Evolutionary conservation across 2,329 filamentous ascomycete species (phyloP).

Genomic region (Talaromyces sp.): DNA sequence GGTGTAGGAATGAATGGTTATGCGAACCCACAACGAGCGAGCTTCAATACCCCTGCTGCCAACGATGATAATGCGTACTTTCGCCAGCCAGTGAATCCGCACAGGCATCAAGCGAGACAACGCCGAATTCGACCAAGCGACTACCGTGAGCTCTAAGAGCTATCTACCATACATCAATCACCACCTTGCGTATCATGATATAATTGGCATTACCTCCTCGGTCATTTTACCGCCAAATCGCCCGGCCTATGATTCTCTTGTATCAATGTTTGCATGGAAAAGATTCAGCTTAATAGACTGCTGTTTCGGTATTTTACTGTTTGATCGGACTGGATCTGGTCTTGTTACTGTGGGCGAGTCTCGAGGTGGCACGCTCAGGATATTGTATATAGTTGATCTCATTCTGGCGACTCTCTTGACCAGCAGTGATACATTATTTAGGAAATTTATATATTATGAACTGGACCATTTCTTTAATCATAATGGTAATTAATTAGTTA

Average conservation of each 20-base stretch:
- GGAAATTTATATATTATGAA: not conserved
- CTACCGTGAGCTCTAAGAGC: constrained; percentile 67
- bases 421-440: not conserved
- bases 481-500: no score
- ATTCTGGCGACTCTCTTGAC: not conserved
- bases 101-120: constrained; percentile 77
- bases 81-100: constrained; percentile 89
- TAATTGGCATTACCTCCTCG: not conserved
- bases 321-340: not conserved
- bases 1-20: constrained; percentile 38
- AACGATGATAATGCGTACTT: constrained; percentile 90
- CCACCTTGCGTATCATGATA: not conserved
- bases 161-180: not conserved
- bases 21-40: constrained; percentile 53
- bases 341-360: not conserved
- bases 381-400: not conserved
- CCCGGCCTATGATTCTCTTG: not conserved
- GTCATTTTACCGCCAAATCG: not conserved
- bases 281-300: not conserved
- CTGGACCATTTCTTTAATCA: not conserved
- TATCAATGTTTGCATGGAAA: constrained; percentile 2
- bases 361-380: not conserved
- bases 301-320: not conserved
- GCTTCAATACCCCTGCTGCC: constrained; percentile 50
- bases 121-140: constrained; percentile 79